Evolutionary conservation across 768 basidiomycete genomes (phyloP).

Genomic region (Pleurotus sapidus): DNA sequence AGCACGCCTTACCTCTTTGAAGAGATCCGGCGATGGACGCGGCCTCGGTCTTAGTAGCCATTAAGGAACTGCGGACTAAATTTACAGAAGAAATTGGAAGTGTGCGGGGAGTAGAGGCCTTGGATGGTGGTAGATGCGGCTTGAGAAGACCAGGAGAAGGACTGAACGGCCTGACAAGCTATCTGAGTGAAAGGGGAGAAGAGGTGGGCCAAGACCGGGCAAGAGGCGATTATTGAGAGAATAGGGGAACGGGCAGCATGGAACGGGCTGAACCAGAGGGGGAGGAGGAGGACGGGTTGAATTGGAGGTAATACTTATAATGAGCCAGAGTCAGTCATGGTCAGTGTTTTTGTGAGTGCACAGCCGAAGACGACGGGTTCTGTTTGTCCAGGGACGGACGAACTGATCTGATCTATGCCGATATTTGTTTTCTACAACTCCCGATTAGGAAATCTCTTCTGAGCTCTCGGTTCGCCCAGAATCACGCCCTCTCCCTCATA

Average conservation of each 20-base stretch:
- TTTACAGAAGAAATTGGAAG: slow-evolving; percentile 21
- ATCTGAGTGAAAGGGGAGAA: slow-evolving; percentile 18
- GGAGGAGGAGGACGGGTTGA: slow-evolving; percentile 16
- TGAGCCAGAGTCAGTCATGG: slow-evolving; percentile 3
- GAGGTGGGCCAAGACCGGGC: slow-evolving; percentile 14
- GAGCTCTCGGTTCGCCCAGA: not conserved
- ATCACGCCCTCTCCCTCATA: not conserved
- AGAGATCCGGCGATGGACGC: slow-evolving; percentile 39
- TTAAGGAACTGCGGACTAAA: slow-evolving; percentile 35
- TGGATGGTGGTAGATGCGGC: slow-evolving; percentile 6
- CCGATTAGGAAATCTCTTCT: not conserved
- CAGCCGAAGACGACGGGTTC: slow-evolving; percentile 10
- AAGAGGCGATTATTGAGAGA: slow-evolving; percentile 13
- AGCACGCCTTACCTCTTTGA: slow-evolving; percentile 69
- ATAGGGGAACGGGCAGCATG: slow-evolving; percentile 20
- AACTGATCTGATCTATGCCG: slow-evolving; percentile 8
- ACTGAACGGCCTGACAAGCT: not conserved
- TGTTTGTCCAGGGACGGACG: slow-evolving; percentile 8
- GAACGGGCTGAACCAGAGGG: slow-evolving; percentile 20
- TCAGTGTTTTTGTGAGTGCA: slow-evolving; percentile 6
- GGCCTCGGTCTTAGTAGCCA: slow-evolving; percentile 45
- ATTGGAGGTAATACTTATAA: slow-evolving; percentile 11
- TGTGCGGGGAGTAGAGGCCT: slow-evolving; percentile 1
- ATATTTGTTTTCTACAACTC: slow-evolving; percentile 5
- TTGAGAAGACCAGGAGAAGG: slow-evolving; percentile 15